Base-by-base conservation (phyloP, 1,284 basidiomycete genomes). In the Ganoderma multipileum region DNA sequence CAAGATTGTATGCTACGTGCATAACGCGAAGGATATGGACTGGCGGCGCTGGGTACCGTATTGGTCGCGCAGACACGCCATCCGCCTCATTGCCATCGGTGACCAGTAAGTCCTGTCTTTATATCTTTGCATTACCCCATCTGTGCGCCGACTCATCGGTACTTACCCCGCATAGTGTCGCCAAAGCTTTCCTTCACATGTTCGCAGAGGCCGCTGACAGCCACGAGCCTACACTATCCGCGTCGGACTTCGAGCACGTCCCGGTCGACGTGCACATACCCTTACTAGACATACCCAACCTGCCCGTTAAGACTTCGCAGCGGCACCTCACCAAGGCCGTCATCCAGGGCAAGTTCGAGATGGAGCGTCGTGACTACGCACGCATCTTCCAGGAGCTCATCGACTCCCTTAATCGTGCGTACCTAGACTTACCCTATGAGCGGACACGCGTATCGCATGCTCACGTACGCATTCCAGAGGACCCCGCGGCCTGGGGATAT, bases 231-330 rank as follows among this genome's bases (percentile, higher is more conserved):
- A 41, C 64, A 14, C 64, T 80, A 11, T 76, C 75, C 33, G 73
- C 71, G 18, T 79, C 79, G 3, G 78, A 79, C 30, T 79, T 79
- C 54, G 81, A 82, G 66, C 72, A 79, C 64, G 78, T 83, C 38
- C 76, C 78, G 8, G 76, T 81, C 7, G 81, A 82, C 70, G 76
- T 79, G 9, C 79, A 81, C 71, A 75, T 78, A 8, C 82, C 81
- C 5, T 74, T 82, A 5, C 70, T 82, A 26, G 76, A 81, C 67
- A 68, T 82, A 8, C 76, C 77, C 12, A 64, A 77, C 36, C 66
- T 79, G 20, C 75, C 74, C 0, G 69, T 72, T 20, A 77, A 73
- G 26, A 11, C 66, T 18, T 64, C 67, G 9, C 68, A 68, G 11
- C 68, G 76, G 7, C 65, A 70, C 6, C 76, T 83, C 55, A 77